Percentiles rank a stretch among this genome's conserved stretches.
These are phyloP conservation scores for Monosporozyma siamensis DNA, from an alignment of 805 yeast species.

Conservation along the genomic window DNA sequence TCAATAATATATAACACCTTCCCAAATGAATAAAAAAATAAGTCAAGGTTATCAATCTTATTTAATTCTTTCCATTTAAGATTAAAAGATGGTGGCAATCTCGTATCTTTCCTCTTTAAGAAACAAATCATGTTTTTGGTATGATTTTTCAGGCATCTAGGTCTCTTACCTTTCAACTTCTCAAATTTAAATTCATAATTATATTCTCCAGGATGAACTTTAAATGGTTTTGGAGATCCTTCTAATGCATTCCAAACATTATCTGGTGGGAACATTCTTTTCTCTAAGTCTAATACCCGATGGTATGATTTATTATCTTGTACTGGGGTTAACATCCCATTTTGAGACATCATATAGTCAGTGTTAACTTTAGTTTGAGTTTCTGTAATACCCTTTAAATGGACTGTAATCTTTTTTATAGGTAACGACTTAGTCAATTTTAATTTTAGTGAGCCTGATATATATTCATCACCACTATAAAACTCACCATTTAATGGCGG, in stretches of 20 bases:
- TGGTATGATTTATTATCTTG: slow-evolving; percentile 24
- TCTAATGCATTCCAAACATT: slow-evolving; percentile 27
- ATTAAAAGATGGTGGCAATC: slow-evolving; percentile 27
- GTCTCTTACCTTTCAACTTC: slow-evolving; percentile 18
- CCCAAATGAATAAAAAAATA: slow-evolving; percentile 24
- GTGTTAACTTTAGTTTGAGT: slow-evolving; percentile 22
- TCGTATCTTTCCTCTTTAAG: slow-evolving; percentile 13
- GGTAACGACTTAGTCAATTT: slow-evolving; percentile 19
- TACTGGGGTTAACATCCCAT: slow-evolving; percentile 21
- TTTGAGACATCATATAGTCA: slow-evolving; percentile 15
- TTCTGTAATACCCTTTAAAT: slow-evolving; percentile 35
- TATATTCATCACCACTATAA: slow-evolving; percentile 23
- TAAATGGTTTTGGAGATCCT: slow-evolving; percentile 24
- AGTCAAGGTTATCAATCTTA: slow-evolving; percentile 19
- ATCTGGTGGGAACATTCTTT: slow-evolving; percentile 27
- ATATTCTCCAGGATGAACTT: slow-evolving; percentile 23
- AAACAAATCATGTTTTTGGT: slow-evolving; percentile 15
- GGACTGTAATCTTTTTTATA: slow-evolving; percentile 38
- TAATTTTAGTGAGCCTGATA: slow-evolving; percentile 22
- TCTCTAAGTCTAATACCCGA: slow-evolving; percentile 13
- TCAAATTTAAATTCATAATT: slow-evolving; percentile 21
- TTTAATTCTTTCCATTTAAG: slow-evolving; percentile 17
- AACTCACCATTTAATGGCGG: slow-evolving; percentile 25
- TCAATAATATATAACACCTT: slow-evolving; percentile 23
- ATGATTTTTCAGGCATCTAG: slow-evolving; percentile 21